Percentiles rank a stretch among this genome's conserved stretches.
These are phyloP conservation scores for Tetrahymena malaccensis DNA, from an alignment of 73 alveolate genomes.

Conservation along the genomic window DNA sequence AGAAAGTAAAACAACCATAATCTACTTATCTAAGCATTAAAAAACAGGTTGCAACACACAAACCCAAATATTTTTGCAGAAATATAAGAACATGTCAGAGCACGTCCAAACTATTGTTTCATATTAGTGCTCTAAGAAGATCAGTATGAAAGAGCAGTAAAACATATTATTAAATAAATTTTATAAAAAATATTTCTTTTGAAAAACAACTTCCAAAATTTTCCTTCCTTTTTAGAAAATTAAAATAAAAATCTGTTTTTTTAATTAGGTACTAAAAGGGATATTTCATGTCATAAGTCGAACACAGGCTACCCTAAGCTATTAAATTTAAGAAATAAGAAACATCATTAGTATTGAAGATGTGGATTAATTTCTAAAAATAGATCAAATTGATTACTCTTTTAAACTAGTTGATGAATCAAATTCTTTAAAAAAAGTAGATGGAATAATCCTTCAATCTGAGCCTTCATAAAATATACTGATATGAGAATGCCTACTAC, in stretches of 20 bases:
- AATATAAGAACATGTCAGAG: not conserved
- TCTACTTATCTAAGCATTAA: not conserved
- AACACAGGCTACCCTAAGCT: not conserved
- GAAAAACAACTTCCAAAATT: not conserved
- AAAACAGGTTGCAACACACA: not conserved
- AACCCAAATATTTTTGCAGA: not conserved
- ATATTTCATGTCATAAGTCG: not conserved
- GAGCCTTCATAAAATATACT: not conserved
- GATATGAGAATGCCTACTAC: not conserved
- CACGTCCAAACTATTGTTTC: not conserved
- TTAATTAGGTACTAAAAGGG: not conserved
- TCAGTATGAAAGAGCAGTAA: not conserved
- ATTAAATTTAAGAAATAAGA: not conserved
- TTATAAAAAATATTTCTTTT: no score
- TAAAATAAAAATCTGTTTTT: not conserved
- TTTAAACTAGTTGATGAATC: not conserved
- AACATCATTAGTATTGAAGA: not conserved
- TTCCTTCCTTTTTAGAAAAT: not conserved
- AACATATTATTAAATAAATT: not conserved
- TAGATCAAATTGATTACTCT: not conserved
- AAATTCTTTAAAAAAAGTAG: not conserved
- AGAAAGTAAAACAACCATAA: not conserved
- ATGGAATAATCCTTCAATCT: not conserved
- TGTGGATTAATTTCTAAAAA: not conserved
- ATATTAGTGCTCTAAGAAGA: not conserved